These are phyloP conservation scores for Vinca major DNA, from an alignment of 305 asterid species.

Conservation along the genomic window DNA sequence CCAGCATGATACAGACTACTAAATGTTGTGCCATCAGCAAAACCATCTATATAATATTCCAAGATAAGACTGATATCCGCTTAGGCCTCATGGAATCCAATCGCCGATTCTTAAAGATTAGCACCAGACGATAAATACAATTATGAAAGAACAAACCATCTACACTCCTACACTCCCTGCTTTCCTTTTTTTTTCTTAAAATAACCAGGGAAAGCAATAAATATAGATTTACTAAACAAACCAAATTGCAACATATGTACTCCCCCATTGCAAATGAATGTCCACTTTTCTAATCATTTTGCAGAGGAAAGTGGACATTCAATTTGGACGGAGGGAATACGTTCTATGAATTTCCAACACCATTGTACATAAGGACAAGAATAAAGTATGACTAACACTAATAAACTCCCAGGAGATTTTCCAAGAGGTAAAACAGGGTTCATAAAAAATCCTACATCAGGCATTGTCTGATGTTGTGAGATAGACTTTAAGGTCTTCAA, in stretches of 20 bases:
- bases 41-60: background rate
- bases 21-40: background rate
- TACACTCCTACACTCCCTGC: background rate
- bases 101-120: background rate
- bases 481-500: background rate
- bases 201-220: background rate
- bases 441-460: background rate
- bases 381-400: background rate
- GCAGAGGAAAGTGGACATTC: no score
- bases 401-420: background rate
- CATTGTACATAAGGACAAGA: background rate
- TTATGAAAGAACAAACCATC: background rate
- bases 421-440: conserved; percentile 5
- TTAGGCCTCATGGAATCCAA: background rate
- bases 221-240: background rate
- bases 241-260: background rate
- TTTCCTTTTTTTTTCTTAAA: background rate
- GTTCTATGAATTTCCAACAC: background rate
- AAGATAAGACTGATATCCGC: background rate
- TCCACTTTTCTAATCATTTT: no score
- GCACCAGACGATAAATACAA: background rate
- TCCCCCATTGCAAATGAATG: no score
- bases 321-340: no score
- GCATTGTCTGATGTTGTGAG: background rate
- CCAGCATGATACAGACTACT: background rate